Evolutionary conservation across 305 asterid genomes (phyloP).

Genomic region (Coffea humblotiana): DNA sequence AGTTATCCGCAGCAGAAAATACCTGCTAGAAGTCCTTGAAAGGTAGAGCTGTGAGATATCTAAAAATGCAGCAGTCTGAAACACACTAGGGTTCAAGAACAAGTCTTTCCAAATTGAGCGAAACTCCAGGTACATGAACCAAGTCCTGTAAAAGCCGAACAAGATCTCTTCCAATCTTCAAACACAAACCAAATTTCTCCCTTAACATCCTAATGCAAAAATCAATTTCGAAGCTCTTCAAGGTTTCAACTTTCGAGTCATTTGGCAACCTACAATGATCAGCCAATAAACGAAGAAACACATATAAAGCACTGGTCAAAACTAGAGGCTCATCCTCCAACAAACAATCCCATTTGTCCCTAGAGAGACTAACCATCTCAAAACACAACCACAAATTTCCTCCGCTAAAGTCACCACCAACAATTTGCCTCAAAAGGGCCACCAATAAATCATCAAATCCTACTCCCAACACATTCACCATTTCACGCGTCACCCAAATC

Average conservation of each 20-base stretch:
- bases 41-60: slow-evolving; percentile 60
- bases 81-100: slow-evolving; percentile 51
- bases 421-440: slow-evolving; percentile 75
- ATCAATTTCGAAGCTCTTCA: slow-evolving; percentile 61
- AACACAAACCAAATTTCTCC: slow-evolving; percentile 60
- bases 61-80: slow-evolving; percentile 43
- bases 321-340: slow-evolving; percentile 63
- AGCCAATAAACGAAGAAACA: slow-evolving; percentile 69
- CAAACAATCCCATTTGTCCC: slow-evolving; percentile 54
- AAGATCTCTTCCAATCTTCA: slow-evolving; percentile 84
- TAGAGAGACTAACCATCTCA: slow-evolving; percentile 61
- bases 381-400: slow-evolving; percentile 75
- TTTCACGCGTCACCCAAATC: slow-evolving; percentile 54
- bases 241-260: slow-evolving; percentile 43
- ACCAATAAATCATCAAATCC: slow-evolving; percentile 73
- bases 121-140: slow-evolving; percentile 76
- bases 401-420: slow-evolving; percentile 70
- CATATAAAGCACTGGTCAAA: slow-evolving; percentile 67
- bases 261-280: slow-evolving; percentile 59
- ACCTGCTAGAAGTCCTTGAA: slow-evolving; percentile 53
- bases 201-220: slow-evolving; percentile 65
- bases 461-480: slow-evolving; percentile 58
- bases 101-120: slow-evolving; percentile 71
- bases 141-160: slow-evolving; percentile 85
- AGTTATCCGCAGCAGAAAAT: slow-evolving; percentile 67